phyloP scores from a whole-genome alignment of 305 asterid genomes.

The Stenogyne calaminthoides region DNA sequence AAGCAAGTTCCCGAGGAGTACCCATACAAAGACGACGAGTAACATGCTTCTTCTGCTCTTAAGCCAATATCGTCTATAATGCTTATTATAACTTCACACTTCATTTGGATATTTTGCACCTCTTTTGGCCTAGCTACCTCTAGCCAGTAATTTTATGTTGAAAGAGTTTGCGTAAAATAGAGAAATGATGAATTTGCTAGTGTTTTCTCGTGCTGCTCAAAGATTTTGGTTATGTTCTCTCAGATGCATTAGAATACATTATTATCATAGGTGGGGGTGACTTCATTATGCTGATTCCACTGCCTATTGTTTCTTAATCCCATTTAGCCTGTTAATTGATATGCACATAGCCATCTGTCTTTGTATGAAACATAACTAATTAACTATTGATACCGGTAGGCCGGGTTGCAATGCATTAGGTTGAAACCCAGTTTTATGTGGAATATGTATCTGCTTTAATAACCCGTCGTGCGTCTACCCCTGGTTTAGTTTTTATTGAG shows the following conservation, averaged over 20 bases:
- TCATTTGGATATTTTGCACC: conserved; percentile 22
- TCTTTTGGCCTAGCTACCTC: conserved; percentile 4
- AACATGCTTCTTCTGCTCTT: conserved; percentile 24
- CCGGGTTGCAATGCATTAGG: not conserved
- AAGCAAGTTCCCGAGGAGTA: conserved; percentile 98
- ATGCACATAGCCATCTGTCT: not conserved
- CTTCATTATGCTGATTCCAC: conserved; percentile 1
- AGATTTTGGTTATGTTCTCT: not conserved
- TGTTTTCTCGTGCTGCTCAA: not conserved
- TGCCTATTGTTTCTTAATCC: not conserved
- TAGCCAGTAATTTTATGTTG: conserved; percentile 14
- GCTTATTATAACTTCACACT: conserved; percentile 19
- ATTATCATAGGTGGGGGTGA: not conserved
- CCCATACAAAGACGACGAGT: conserved; percentile 98
- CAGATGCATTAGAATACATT: not conserved
- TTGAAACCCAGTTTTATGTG: not conserved
- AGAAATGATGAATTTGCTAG: not conserved
- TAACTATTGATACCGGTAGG: not conserved
- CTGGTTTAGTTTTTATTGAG: too few species aligned
- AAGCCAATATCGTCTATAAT: conserved; percentile 16
- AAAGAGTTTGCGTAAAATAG: not conserved
- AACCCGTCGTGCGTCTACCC: too few species aligned
- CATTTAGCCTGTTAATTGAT: not conserved
- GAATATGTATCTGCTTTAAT: too few species aligned
- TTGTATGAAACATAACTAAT: not conserved